A percentile compares a stretch with the other conserved stretches of the same genome.
Conservation (phyloP, 257 asterid species). For the Salvia splendens region DNA sequence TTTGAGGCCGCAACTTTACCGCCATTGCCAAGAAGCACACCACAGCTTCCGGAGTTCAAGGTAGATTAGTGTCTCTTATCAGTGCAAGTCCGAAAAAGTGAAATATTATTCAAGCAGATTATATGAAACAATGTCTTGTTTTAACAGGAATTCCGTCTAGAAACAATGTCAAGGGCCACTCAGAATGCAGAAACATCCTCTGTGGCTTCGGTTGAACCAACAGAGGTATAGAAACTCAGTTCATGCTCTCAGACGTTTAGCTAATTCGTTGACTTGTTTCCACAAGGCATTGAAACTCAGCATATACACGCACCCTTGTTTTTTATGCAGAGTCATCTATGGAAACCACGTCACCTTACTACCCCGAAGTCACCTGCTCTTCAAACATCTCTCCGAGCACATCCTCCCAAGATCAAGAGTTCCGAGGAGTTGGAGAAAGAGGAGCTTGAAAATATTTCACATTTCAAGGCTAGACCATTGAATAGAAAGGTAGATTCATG, state of each 20-base stretch:
- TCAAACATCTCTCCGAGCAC: constrained; percentile 79
- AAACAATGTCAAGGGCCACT: constrained; percentile 84
- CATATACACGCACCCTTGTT: neutral
- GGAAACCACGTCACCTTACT: constrained; percentile 74
- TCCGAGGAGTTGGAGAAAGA: constrained; percentile 72
- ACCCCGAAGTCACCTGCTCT: constrained; percentile 87
- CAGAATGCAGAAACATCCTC: constrained; percentile 69
- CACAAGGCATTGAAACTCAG: neutral
- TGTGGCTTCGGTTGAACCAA: constrained; percentile 61
- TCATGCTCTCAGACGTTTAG: constrained; percentile 3
- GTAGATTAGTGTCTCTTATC: constrained; percentile 38
- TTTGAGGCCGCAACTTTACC: constrained; percentile 65
- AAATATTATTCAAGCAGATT: constrained; percentile 12
- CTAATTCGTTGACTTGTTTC: neutral
- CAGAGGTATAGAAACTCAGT: constrained; percentile 45
- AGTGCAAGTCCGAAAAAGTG: neutral
- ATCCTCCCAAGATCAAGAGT: constrained; percentile 72
- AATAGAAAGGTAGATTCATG: constrained; percentile 66
- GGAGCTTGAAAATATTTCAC: constrained; percentile 69
- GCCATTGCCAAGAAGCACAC: constrained; percentile 66
- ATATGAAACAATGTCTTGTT: neutral
- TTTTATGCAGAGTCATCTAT: constrained; percentile 58
- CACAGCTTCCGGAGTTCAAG: constrained; percentile 85
- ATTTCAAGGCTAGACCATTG: constrained; percentile 90
- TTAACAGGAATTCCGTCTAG: constrained; percentile 84